Conservation (phyloP, 495 filamentous ascomycete genomes). For the Baudoinia panamericana region DNA sequence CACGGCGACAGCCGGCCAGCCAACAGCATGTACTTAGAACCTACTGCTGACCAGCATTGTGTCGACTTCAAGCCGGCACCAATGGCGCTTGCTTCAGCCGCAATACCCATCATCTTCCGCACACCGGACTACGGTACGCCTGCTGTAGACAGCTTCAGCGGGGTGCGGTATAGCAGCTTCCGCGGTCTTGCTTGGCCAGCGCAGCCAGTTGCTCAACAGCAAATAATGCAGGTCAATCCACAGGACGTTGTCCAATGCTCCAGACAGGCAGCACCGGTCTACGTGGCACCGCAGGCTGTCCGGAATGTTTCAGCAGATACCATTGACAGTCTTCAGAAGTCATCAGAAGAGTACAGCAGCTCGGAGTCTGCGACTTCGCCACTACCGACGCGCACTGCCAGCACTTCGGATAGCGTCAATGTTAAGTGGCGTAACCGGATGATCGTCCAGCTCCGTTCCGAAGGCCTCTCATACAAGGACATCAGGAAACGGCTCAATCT, state of each 20-base stretch:
- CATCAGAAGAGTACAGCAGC: background rate
- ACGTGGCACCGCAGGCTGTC: too few relatives aligned
- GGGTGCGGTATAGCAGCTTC: too few relatives aligned
- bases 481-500: slow-evolving; percentile 56
- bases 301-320: background rate
- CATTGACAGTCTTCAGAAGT: background rate
- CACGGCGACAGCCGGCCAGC: background rate
- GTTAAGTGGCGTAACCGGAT: slow-evolving; percentile 37
- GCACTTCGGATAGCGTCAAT: background rate
- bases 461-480: slow-evolving; percentile 66
- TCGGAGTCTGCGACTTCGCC: background rate
- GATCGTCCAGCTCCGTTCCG: slow-evolving; percentile 47
- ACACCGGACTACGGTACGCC: background rate
- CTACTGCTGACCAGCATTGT: too few relatives aligned
- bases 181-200: too few relatives aligned
- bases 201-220: too few relatives aligned
- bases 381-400: background rate
- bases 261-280: too few relatives aligned
- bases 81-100: background rate
- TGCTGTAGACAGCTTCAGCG: background rate
- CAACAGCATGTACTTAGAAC: too few relatives aligned
- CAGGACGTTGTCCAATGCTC: too few relatives aligned
- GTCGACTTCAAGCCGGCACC: background rate
- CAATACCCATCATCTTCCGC: background rate
- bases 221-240: too few relatives aligned